These are phyloP conservation scores for Silene coronaria DNA, from an alignment of 179 eudicot species.

Conservation along the genomic window DNA sequence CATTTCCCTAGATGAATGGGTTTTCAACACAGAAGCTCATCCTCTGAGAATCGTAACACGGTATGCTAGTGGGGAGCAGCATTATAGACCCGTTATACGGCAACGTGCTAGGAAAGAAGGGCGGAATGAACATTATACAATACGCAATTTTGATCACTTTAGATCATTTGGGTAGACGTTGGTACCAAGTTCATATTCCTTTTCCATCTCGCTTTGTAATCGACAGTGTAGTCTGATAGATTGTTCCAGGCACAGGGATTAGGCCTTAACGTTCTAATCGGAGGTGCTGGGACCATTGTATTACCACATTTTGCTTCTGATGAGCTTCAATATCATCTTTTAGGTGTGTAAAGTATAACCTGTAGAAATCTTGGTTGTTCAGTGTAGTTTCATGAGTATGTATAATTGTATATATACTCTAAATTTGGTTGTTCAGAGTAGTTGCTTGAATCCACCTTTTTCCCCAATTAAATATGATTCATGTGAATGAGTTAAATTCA, in stretches of 20 bases:
- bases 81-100: slow-evolving; percentile 36
- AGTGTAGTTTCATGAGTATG: slow-evolving; percentile 7
- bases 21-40: slow-evolving; percentile 98
- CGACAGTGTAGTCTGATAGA: background rate
- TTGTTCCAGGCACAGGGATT: no score
- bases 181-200: slow-evolving; percentile 14
- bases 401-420: no score
- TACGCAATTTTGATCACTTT: slow-evolving; percentile 14
- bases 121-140: slow-evolving; percentile 30
- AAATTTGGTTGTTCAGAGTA: no score
- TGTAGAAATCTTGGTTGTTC: slow-evolving; percentile 10
- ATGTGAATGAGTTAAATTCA: background rate
- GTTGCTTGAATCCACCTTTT: no score
- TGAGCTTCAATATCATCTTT: slow-evolving; percentile 12
- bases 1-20: slow-evolving; percentile 89
- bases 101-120: slow-evolving; percentile 70
- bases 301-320: slow-evolving; percentile 4
- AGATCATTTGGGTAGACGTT: slow-evolving; percentile 18
- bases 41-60: slow-evolving; percentile 76
- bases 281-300: background rate
- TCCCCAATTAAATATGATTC: no score
- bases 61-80: slow-evolving; percentile 25
- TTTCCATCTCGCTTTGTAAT: background rate
- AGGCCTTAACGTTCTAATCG: background rate
- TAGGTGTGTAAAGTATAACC: slow-evolving; percentile 25